These are phyloP conservation scores for Diaporthe sp. DNA, from an alignment of 2,329 filamentous ascomycete species.

Conservation along the genomic window DNA sequence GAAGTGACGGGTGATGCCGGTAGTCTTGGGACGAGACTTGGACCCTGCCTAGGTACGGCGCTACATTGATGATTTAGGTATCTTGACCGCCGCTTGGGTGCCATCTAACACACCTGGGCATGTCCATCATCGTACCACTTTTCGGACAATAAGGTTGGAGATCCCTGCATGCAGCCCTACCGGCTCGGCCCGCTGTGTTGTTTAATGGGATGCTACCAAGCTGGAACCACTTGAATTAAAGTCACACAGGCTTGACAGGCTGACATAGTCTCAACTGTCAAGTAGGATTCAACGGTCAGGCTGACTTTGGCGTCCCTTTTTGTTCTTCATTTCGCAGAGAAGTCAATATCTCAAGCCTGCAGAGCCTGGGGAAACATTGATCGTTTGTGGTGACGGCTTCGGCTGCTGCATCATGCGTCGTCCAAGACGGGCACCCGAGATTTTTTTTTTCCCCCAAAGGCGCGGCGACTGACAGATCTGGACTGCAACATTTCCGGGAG, in stretches of 20 bases:
- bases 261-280: neutral
- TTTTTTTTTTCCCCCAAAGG: too few species aligned
- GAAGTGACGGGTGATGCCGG: neutral
- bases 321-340: neutral
- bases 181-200: conserved; percentile 6
- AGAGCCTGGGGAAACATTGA: too few species aligned
- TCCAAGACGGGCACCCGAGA: neutral
- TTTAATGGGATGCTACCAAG: neutral
- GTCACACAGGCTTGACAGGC: neutral
- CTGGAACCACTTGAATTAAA: neutral
- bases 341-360: neutral
- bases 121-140: conserved; percentile 26
- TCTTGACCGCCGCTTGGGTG: neutral
- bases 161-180: conserved; percentile 24
- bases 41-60: neutral
- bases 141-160: neutral
- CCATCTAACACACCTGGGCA: conserved; percentile 5
- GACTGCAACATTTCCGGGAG: neutral
- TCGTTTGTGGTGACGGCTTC: too few species aligned
- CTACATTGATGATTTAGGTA: neutral
- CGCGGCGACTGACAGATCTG: too few species aligned
- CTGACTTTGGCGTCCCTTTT: neutral
- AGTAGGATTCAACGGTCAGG: neutral
- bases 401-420: neutral
- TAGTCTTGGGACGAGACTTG: neutral